Evolutionary conservation across 768 basidiomycete species (phyloP).

Genomic region (Paxillus ammoniavirescens): DNA sequence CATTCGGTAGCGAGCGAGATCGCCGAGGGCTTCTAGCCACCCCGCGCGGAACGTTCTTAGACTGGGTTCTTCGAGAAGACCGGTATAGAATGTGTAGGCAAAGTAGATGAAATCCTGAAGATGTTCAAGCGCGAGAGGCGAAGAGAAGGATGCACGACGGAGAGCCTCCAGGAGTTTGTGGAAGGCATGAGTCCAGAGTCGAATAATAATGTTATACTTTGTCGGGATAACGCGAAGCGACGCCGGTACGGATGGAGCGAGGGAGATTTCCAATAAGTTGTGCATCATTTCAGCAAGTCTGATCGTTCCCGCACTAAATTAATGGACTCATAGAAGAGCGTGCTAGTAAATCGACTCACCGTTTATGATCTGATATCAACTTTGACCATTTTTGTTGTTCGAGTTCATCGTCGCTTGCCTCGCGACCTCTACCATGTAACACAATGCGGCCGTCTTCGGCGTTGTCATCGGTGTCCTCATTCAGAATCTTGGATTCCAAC

Average conservation of each 20-base stretch:
- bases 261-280: conserved; percentile 80
- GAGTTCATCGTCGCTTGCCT: conserved; percentile 48
- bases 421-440: conserved; percentile 32
- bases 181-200: conserved; percentile 91
- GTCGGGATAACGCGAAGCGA: conserved; percentile 86
- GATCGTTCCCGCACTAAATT: conserved; percentile 11
- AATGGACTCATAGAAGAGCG: not conserved
- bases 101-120: conserved; percentile 95
- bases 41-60: conserved; percentile 69
- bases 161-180: conserved; percentile 89
- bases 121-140: conserved; percentile 74
- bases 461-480: conserved; percentile 58
- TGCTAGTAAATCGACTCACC: conserved; percentile 47
- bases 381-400: conserved; percentile 78
- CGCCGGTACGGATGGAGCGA: conserved; percentile 84
- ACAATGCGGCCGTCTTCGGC: conserved; percentile 39
- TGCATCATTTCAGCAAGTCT: conserved; percentile 92
- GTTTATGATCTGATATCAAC: conserved; percentile 77
- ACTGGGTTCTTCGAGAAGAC: conserved; percentile 78
- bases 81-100: conserved; percentile 91
- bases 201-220: conserved; percentile 93
- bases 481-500: conserved; percentile 73
- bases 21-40: conserved; percentile 97
- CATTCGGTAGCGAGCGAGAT: conserved; percentile 94
- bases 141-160: conserved; percentile 75